Conservation (phyloP, 768 basidiomycete genomes). For the Sarcomyxa edulis region DNA sequence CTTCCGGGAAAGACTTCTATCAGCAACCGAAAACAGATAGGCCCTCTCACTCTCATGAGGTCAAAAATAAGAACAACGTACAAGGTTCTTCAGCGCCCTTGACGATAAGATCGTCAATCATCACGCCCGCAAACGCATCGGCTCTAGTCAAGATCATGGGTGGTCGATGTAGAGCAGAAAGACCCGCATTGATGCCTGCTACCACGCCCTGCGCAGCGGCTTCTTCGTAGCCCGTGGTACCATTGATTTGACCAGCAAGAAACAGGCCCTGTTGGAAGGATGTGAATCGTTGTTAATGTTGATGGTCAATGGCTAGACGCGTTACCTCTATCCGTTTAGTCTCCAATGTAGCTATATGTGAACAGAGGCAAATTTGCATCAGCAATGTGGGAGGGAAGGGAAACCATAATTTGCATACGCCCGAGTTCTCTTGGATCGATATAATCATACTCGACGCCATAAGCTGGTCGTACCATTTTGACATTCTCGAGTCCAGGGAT, state of each 20-base stretch:
- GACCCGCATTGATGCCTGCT: conserved; percentile 85
- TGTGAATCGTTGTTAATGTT: not conserved
- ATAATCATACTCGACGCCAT: conserved; percentile 92
- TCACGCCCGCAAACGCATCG: conserved; percentile 83
- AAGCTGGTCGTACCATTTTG: conserved; percentile 78
- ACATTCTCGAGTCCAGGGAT: conserved; percentile 83
- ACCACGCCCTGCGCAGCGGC: conserved; percentile 88
- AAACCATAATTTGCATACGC: conserved; percentile 53
- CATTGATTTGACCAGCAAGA: conserved; percentile 89
- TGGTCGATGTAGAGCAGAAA: conserved; percentile 49
- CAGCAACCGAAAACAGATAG: too few relatives aligned
- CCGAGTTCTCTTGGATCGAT: conserved; percentile 80
- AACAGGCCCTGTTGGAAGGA: conserved; percentile 57
- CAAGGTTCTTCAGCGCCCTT: conserved; percentile 92
- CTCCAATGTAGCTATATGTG: conserved; percentile 80
- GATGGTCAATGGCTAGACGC: not conserved
- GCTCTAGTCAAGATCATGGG: conserved; percentile 73
- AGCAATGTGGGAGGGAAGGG: not conserved
- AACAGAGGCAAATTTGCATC: not conserved
- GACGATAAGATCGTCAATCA: conserved; percentile 87
- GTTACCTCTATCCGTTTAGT: conserved; percentile 74
- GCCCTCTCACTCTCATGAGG: not conserved
- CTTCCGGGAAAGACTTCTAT: too few relatives aligned
- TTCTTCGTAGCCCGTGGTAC: conserved; percentile 94
- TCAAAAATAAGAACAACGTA: conserved; percentile 27